Evolutionary conservation across 352 stramenopile genomes (phyloP).

Genomic region (Elongisporangium senticosum): DNA sequence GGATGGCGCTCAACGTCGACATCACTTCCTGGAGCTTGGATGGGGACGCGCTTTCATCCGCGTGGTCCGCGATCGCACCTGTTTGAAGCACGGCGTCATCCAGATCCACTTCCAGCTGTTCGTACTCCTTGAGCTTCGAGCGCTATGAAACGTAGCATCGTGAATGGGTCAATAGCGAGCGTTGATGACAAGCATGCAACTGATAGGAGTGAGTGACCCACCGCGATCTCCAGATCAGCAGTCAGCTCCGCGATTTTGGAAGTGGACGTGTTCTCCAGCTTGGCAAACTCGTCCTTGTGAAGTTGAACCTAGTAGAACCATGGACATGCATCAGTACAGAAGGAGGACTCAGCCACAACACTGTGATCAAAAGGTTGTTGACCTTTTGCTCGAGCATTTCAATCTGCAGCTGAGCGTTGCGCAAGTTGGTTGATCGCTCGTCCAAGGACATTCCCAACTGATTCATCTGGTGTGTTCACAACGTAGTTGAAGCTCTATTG

Average conservation of each 20-base stretch:
- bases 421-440: conserved; percentile 34
- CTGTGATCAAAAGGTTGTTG: background rate
- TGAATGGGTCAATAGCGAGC: background rate
- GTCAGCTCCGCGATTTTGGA: conserved; percentile 55
- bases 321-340: background rate
- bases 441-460: conserved; percentile 59
- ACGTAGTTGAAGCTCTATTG: background rate
- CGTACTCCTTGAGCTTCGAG: conserved; percentile 63
- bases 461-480: conserved; percentile 25
- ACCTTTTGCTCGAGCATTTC: conserved; percentile 78
- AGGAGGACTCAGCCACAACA: background rate
- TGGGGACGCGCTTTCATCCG: background rate
- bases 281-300: conserved; percentile 64
- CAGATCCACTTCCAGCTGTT: conserved; percentile 67
- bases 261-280: conserved; percentile 60
- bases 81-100: conserved; percentile 64
- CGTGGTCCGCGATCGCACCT: conserved; percentile 24
- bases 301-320: conserved; percentile 33
- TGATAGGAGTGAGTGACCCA: conserved; percentile 8
- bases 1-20: conserved; percentile 61
- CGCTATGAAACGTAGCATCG: conserved; percentile 17
- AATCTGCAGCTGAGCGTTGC: conserved; percentile 31
- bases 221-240: conserved; percentile 46
- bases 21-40: conserved; percentile 36
- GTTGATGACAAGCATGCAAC: background rate